A percentile compares a stretch with the other conserved stretches of the same genome.
Evolutionary conservation across 208 protist species (phyloP).

Genomic region (Trichomonas tenax): DNA sequence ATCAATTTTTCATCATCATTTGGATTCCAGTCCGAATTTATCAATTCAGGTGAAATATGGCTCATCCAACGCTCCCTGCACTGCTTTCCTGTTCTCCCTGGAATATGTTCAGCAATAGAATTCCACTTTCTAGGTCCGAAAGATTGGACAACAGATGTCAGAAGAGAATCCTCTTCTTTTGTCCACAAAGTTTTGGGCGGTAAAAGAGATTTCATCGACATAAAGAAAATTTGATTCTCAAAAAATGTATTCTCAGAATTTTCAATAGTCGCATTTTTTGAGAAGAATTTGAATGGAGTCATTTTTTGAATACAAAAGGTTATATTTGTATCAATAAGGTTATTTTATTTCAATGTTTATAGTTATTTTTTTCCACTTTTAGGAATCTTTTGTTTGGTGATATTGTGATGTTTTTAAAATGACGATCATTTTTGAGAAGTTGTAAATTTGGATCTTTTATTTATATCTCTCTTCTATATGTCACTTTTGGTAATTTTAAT

Average conservation of each 20-base stretch:
- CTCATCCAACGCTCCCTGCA: background rate
- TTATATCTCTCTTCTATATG: too few species aligned
- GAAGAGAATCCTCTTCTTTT: slow-evolving; percentile 31
- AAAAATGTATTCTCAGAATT: background rate
- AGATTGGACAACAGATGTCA: background rate
- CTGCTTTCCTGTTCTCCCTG: background rate
- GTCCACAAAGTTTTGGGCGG: slow-evolving; percentile 31
- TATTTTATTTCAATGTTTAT: too few species aligned
- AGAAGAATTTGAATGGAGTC: too few species aligned
- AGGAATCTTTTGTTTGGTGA: too few species aligned
- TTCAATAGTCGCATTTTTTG: background rate
- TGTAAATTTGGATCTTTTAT: too few species aligned
- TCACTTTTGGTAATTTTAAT: too few species aligned
- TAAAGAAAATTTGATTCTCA: background rate
- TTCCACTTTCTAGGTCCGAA: background rate
- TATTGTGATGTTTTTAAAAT: too few species aligned
- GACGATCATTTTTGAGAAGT: too few species aligned
- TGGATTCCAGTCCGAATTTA: background rate
- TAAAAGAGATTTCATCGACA: background rate
- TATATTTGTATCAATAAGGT: too few species aligned
- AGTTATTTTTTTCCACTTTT: too few species aligned
- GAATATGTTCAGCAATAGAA: background rate
- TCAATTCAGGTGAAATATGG: background rate
- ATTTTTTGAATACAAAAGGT: too few species aligned
- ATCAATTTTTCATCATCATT: background rate